Base-by-base conservation (phyloP, 2,329 filamentous ascomycete species). In the Coniochaeta sp. region DNA sequence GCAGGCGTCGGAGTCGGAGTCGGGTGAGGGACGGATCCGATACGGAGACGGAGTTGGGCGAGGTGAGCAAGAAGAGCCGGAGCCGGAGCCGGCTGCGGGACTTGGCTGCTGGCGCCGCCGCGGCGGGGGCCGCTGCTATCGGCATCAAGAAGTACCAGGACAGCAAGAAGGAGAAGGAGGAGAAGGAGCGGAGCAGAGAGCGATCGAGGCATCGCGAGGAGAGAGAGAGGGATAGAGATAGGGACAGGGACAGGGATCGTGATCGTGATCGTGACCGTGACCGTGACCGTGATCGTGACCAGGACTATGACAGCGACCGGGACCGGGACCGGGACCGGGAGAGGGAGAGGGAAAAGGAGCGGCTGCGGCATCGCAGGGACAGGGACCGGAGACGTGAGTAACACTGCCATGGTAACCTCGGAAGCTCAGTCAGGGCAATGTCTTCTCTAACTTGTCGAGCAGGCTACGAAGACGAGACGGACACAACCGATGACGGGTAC, bases 111-210 rank as follows among this genome's bases (percentile, higher is more conserved):
- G 84, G 80, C 1, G 80, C 79, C 5, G 74, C 79, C n/a, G 80
- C 77, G 5, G 80, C 80, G 3, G 84, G 82, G 8, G 85, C 85
- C 5, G 83, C 85, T 0, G 85, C 84, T 5, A 79, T 88, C 60
- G 84, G 85, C 0, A 77, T 88, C 60, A 87, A 86, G 68, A 82
- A 85, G 66, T 84, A 81, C 62, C 77, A 80, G 62, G 79, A 84
- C 66, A 73, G 70, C 59, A 72, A 76, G 69, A 77, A 81, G 59
- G 73, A 71, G 66, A 77, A 74, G 62, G 61, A 64, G 54, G 61
- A 63, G 61, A 63, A 68, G 67, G 66, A 73, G 42, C 68, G 64
- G 65, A 72, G 71, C 65, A 74, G 69, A 62, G 74, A 73, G 38
- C 68, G 69, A 38, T 16, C 58, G 50, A 32, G 64, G 74, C 47